Evolutionary conservation across 164 flowering plant species (phyloP).

Genomic region (Taxillus chinensis): DNA sequence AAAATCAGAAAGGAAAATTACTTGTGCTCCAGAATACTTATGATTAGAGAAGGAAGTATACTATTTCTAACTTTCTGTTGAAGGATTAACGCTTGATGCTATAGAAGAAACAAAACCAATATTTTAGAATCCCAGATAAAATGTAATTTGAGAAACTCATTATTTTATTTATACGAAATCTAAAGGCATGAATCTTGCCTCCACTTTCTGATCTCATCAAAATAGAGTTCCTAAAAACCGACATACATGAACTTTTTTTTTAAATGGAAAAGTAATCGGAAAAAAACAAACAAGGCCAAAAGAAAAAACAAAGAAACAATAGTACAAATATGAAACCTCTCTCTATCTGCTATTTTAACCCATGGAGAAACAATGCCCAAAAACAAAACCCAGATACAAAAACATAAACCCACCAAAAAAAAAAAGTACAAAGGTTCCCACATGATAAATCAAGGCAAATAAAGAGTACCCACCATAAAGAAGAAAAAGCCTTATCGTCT

Average conservation of each 20-base stretch:
- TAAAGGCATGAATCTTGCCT: not conserved
- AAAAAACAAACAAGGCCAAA: not conserved
- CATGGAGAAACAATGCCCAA: not conserved
- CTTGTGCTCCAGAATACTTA: too few relatives aligned
- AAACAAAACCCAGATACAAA: not conserved
- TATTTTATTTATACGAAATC: too few relatives aligned
- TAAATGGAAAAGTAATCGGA: not conserved
- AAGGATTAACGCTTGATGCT: not conserved
- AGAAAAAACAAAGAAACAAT: not conserved
- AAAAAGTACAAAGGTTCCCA: constrained; percentile 6
- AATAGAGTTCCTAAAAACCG: too few relatives aligned
- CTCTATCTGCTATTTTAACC: too few relatives aligned
- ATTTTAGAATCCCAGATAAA: not conserved
- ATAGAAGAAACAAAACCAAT: not conserved
- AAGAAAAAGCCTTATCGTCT: too few relatives aligned
- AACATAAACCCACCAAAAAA: not conserved
- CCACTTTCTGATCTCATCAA: not conserved
- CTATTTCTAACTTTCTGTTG: not conserved
- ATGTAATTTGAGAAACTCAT: too few relatives aligned
- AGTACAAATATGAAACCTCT: not conserved
- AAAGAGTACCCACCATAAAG: too few relatives aligned
- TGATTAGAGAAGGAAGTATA: too few relatives aligned
- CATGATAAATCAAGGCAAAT: constrained; percentile 1
- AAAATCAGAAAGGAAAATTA: too few relatives aligned
- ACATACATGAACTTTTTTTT: not conserved